These are phyloP conservation scores for Calonectria fujianensis DNA, from an alignment of 2,329 filamentous ascomycete genomes.

Conservation along the genomic window DNA sequence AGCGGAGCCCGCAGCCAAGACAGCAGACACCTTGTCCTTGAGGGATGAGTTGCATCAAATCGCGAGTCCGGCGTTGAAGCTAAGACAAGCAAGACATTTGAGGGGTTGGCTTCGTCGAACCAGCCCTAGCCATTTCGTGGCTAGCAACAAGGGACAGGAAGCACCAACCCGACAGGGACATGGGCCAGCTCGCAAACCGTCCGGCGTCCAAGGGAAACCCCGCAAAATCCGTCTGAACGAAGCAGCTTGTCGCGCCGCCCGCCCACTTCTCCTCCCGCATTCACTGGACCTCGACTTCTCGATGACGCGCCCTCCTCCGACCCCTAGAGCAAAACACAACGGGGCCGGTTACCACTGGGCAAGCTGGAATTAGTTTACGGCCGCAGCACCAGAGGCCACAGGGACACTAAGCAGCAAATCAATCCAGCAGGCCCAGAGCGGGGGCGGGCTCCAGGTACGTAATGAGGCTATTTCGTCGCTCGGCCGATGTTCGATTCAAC, in stretches of 20 bases:
- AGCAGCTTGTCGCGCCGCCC: constrained; percentile 31
- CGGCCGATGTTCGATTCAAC: constrained; percentile 39
- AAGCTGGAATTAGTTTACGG: constrained; percentile 32
- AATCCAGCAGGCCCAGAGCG: constrained; percentile 23
- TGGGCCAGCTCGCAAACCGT: constrained; percentile 25
- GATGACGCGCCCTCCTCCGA: constrained; percentile 28
- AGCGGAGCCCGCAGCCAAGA: constrained; percentile 22
- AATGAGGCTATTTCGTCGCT: constrained; percentile 45
- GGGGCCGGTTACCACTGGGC: constrained; percentile 43
- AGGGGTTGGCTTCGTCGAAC: constrained; percentile 28
- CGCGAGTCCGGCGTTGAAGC: constrained; percentile 31
- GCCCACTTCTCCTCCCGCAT: background rate
- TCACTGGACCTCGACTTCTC: constrained; percentile 1
- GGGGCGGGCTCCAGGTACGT: constrained; percentile 44
- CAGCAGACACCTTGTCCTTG: constrained; percentile 29
- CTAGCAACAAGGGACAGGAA: constrained; percentile 23
- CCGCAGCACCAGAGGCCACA: constrained; percentile 5
- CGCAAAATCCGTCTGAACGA: constrained; percentile 31
- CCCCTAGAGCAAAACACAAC: constrained; percentile 49
- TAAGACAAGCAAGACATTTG: constrained; percentile 38
- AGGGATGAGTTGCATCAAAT: constrained; percentile 40
- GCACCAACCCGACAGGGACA: constrained; percentile 18
- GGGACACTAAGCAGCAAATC: constrained; percentile 18
- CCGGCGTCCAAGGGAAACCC: constrained; percentile 36
- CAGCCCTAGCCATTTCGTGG: constrained; percentile 7